A percentile compares a stretch with the other conserved stretches of the same genome.
phyloP scores from a whole-genome alignment of 306 rosid species.

The Albizia julibrissin region DNA sequence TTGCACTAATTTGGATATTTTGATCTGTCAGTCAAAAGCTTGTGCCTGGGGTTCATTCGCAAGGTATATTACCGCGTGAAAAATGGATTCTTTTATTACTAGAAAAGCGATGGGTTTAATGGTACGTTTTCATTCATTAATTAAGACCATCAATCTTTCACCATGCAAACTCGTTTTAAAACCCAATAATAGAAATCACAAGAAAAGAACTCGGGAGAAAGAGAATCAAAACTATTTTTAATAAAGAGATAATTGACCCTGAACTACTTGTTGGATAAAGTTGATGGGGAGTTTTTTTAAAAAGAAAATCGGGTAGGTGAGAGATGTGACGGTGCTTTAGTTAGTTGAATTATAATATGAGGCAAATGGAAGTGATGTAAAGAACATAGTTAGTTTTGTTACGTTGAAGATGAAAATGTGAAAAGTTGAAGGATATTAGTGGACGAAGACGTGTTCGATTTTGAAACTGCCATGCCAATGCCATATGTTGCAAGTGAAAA shows the following conservation, averaged over 20 bases:
- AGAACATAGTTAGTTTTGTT: constrained; percentile 10
- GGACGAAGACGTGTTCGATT: constrained; percentile 17
- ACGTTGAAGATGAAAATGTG: not conserved
- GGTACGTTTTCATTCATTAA: not conserved
- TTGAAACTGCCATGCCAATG: constrained; percentile 21
- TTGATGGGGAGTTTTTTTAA: not conserved
- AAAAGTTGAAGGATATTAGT: not conserved
- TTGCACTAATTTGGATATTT: not conserved
- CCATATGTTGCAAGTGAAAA: not conserved
- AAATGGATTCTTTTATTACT: not conserved
- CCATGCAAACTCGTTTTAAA: not conserved
- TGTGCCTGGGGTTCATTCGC: not conserved
- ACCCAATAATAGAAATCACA: not conserved
- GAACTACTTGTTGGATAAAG: not conserved
- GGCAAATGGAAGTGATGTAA: constrained; percentile 3
- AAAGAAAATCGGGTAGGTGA: constrained; percentile 27
- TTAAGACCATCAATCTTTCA: not conserved
- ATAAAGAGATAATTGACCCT: not conserved
- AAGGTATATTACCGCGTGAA: not conserved
- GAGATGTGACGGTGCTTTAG: constrained; percentile 33
- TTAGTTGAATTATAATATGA: not conserved
- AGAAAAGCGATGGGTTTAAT: not conserved
- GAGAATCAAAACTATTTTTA: not conserved
- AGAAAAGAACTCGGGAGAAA: not conserved
- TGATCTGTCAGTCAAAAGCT: not conserved